Base-by-base conservation (phyloP, 2,329 filamentous ascomycete species). In the Penicillium crustosum region DNA sequence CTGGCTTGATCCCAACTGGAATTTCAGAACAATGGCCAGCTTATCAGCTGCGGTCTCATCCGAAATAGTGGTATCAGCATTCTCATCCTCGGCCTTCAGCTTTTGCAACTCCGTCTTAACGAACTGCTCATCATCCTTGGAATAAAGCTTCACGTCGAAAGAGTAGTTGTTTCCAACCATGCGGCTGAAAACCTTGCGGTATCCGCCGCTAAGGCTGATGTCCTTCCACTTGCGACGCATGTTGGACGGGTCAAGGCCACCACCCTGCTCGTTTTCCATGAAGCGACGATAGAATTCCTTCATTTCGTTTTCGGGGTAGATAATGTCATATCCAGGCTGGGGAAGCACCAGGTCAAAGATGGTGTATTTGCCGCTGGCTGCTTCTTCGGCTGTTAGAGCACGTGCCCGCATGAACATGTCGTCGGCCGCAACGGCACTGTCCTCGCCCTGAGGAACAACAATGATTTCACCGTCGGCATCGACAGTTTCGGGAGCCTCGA, bases 261-360 rank as follows among this genome's bases (percentile, higher is more conserved):
- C 93, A 60, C 94, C 93, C 61, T 85, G 83, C 48, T 89, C 83
- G 51, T 83, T 89, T 33, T 78, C 84, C 95, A 99, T 99, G 77
- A 97, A 95, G 2, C 85, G 82, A 62, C 83, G 83, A 77, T 97
- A 99, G 73, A 89, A 96, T 3, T 85, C 81, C n/a, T 89, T 91
- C 61, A 96, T 86, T 36, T 86, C 85, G 73, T 99, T 97, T 23
- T 81, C 72, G 0, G 94, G 94, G 71, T 97, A 99, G 36, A 90
- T 75, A 39, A 97, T 85, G 66, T 96, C 92, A 77, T 87, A 97
- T 19, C 94, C 94, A 0, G 94, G 94, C n/a, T 89, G 87, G 3
- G 95, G 93, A 2, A 99, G 82, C 13, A 99, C 93, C 61, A 97
- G 72, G 70, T 99, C 94, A 69, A 90, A 91, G 66, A 99, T 89